Percentiles rank a stretch among this genome's conserved stretches.
phyloP scores from a whole-genome alignment of 306 rosid genomes.

The Corylus avellana region DNA sequence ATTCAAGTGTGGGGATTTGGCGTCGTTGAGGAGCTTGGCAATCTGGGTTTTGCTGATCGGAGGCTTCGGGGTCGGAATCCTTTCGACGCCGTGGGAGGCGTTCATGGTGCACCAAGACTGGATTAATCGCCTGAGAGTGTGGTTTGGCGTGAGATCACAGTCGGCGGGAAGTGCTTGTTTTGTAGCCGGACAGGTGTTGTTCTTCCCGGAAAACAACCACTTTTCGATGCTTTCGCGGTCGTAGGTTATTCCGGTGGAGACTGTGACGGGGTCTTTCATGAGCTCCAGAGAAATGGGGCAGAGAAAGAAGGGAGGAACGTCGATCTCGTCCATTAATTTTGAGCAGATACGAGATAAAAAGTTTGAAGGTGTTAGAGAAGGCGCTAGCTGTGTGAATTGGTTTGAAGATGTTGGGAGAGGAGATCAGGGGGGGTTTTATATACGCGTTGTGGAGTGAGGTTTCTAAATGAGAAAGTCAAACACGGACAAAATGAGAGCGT shows the following conservation, averaged over 20 bases:
- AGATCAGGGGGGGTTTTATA: conserved; percentile 26
- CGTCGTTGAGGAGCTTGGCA: conserved; percentile 44
- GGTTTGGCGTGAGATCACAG: conserved; percentile 72
- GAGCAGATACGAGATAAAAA: not conserved
- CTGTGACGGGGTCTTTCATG: conserved; percentile 87
- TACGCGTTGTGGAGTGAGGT: conserved; percentile 17
- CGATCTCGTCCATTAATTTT: conserved; percentile 57
- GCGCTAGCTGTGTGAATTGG: conserved; percentile 21
- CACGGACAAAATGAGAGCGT: not conserved
- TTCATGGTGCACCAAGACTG: conserved; percentile 90
- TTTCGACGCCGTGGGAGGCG: conserved; percentile 66
- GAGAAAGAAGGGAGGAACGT: conserved; percentile 64
- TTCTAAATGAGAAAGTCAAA: conserved; percentile 36
- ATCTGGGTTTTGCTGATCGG: conserved; percentile 53
- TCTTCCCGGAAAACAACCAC: conserved; percentile 63
- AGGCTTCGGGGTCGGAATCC: conserved; percentile 83
- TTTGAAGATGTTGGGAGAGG: conserved; percentile 22
- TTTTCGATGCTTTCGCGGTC: conserved; percentile 79
- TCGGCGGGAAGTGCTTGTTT: conserved; percentile 47
- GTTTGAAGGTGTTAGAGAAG: not conserved
- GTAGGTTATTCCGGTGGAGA: conserved; percentile 80
- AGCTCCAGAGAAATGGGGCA: conserved; percentile 82
- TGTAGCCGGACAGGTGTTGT: conserved; percentile 69
- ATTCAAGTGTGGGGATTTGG: conserved; percentile 41
- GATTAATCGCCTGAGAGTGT: conserved; percentile 77